Evolutionary conservation across 78 protist genomes (phyloP).

Genomic region (Dictyostelium firmibasis): DNA sequence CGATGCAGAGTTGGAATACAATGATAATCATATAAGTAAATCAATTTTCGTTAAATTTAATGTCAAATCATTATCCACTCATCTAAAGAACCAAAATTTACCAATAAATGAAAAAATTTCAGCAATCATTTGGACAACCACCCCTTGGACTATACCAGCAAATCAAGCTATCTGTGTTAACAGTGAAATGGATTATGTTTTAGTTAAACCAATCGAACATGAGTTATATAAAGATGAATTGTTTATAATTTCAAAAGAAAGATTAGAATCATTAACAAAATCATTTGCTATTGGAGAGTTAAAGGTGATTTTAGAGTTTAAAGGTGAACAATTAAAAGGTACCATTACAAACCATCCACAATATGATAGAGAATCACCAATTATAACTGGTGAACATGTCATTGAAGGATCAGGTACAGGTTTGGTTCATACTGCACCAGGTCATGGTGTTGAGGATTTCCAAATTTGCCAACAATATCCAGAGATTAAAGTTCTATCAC

Average conservation of each 20-base stretch:
- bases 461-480: slow-evolving; percentile 10
- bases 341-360: slow-evolving; percentile 39
- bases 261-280: slow-evolving; percentile 22
- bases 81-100: neutral
- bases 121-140: slow-evolving; percentile 96
- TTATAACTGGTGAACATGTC: slow-evolving; percentile 82
- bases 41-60: slow-evolving; percentile 86
- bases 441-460: slow-evolving; percentile 95
- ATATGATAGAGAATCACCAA: slow-evolving; percentile 36
- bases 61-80: neutral
- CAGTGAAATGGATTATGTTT: slow-evolving; percentile 24
- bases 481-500: slow-evolving; percentile 9
- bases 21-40: slow-evolving; percentile 83
- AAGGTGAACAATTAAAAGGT: slow-evolving; percentile 18
- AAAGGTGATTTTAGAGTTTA: neutral
- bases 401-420: slow-evolving; percentile 94
- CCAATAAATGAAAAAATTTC: neutral
- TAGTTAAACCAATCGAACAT: slow-evolving; percentile 10
- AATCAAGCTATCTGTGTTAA: slow-evolving; percentile 88
- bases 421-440: slow-evolving; percentile 97
- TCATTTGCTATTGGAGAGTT: neutral
- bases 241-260: slow-evolving; percentile 13
- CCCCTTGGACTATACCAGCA: slow-evolving; percentile 98
- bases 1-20: slow-evolving; percentile 96
- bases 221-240: neutral